Evolutionary conservation across 2,329 filamentous ascomycete genomes (phyloP).

Genomic region (Lomentospora prolificans): DNA sequence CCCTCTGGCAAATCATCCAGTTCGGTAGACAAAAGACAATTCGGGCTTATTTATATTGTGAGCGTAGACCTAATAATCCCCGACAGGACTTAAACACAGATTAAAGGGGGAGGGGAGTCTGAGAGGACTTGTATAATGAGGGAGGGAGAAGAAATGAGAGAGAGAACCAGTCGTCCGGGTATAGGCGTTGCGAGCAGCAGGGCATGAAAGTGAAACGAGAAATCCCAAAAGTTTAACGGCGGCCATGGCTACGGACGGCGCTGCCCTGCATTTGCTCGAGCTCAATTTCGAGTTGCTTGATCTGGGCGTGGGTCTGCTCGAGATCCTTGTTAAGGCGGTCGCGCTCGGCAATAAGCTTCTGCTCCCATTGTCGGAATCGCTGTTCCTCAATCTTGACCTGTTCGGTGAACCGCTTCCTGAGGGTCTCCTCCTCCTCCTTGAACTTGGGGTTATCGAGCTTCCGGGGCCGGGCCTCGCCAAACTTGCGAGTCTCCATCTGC

Average conservation of each 20-base stretch:
- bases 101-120: not conserved
- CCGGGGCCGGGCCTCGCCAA: conserved; percentile 90
- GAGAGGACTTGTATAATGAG: not conserved
- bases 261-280: conserved; percentile 89
- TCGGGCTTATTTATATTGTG: not conserved
- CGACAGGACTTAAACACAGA: not conserved
- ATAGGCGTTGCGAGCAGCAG: not conserved
- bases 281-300: conserved; percentile 85
- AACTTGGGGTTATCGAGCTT: conserved; percentile 99
- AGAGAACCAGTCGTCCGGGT: not conserved
- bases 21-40: not conserved
- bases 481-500: conserved; percentile 99
- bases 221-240: conserved; percentile 51
- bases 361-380: conserved; percentile 98
- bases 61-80: not conserved
- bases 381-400: conserved; percentile 99
- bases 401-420: conserved; percentile 98
- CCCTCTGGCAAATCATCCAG: not conserved
- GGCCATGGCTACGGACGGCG: conserved; percentile 82
- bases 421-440: conserved; percentile 98
- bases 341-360: conserved; percentile 98
- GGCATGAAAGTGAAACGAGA: not conserved
- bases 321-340: conserved; percentile 99
- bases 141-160: not conserved
- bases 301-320: conserved; percentile 90